These are phyloP conservation scores for Aspergillus nomiae DNA, from an alignment of 2,329 filamentous ascomycete species.

Conservation along the genomic window DNA sequence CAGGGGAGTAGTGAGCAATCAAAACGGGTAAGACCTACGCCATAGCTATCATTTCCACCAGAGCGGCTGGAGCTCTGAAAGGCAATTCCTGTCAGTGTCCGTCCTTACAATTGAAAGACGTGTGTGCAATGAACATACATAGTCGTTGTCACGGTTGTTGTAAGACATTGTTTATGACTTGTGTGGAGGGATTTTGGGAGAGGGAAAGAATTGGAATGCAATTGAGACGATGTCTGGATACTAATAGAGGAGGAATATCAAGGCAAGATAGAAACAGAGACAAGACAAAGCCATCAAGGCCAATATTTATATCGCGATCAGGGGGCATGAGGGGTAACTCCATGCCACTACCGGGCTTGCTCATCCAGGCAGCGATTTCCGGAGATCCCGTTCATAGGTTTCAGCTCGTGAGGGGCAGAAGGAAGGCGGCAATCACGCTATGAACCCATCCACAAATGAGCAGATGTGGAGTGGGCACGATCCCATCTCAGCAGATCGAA, in stretches of 20 bases:
- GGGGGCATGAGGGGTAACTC: background rate
- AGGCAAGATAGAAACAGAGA: background rate
- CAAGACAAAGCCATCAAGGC: background rate
- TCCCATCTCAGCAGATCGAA: background rate
- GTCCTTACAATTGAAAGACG: background rate
- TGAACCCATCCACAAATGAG: background rate
- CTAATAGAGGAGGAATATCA: background rate
- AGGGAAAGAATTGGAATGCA: background rate
- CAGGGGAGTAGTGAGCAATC: background rate
- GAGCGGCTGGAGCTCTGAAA: background rate
- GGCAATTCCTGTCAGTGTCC: background rate
- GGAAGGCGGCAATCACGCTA: background rate
- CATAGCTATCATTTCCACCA: background rate
- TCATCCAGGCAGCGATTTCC: background rate
- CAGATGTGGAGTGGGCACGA: background rate
- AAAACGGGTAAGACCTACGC: background rate
- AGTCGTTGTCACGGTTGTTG: slow-evolving; percentile 1
- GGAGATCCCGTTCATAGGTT: background rate
- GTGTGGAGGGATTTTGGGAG: background rate
- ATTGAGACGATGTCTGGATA: background rate
- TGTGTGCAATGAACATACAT: background rate
- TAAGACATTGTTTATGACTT: background rate
- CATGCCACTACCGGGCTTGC: background rate
- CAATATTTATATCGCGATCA: background rate
- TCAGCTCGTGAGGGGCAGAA: background rate